Conservation (phyloP, 352 stramenopile species). For the Aphanomyces stellatus region DNA sequence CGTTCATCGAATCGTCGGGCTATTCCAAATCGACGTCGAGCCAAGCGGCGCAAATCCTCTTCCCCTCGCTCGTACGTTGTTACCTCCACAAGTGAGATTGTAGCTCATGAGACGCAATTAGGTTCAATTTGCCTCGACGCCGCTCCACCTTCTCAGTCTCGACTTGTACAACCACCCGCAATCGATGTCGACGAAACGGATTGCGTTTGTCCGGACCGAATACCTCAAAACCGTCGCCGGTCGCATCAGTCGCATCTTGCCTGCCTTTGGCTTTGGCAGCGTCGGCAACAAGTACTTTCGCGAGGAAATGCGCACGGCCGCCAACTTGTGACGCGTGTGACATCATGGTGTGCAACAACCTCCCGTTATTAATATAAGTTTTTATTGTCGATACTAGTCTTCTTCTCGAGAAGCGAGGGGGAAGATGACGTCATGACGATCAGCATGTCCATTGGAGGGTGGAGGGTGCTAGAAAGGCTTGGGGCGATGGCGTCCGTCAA, state of each 20-base stretch:
- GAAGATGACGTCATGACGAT: no score
- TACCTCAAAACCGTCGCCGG: constrained; percentile 76
- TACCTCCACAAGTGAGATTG: no score
- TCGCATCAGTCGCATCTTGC: constrained; percentile 76
- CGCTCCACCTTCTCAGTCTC: constrained; percentile 78
- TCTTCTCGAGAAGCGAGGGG: no score
- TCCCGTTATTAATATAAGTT: no score
- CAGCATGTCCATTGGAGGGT: no score
- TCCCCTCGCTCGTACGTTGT: constrained; percentile 51
- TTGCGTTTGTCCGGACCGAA: constrained; percentile 57
- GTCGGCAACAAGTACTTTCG: constrained; percentile 52
- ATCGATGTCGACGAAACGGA: constrained; percentile 26
- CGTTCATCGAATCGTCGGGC: constrained; percentile 40
- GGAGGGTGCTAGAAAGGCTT: no score
- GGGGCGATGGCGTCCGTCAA: no score
- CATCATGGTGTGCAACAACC: neutral
- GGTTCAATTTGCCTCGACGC: constrained; percentile 86
- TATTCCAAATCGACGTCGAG: constrained; percentile 40
- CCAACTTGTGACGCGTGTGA: neutral
- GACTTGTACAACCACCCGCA: constrained; percentile 83
- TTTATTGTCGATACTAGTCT: neutral
- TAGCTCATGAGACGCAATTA: no score
- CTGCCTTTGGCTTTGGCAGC: constrained; percentile 81
- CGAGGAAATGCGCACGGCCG: neutral
- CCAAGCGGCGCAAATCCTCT: constrained; percentile 68